Percentiles rank a stretch among this genome's conserved stretches.
Conservation (phyloP, 805 yeast species). For the Ogataea sp. region DNA sequence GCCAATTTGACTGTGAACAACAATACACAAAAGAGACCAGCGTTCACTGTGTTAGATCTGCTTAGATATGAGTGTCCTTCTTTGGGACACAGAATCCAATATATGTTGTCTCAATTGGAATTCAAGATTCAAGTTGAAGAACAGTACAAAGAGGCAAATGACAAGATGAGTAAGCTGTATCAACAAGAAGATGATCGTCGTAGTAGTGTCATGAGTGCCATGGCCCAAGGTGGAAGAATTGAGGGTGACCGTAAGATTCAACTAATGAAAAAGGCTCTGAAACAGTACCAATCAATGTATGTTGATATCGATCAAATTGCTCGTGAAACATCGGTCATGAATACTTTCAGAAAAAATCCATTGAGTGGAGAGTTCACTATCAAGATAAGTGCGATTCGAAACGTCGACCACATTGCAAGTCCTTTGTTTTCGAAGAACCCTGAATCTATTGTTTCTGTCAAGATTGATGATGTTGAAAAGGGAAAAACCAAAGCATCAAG, state of each 20-base stretch:
- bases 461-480: constrained; percentile 81
- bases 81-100: constrained; percentile 87
- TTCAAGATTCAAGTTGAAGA: constrained; percentile 91
- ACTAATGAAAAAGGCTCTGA: constrained; percentile 72
- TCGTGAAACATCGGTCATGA: constrained; percentile 56
- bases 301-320: constrained; percentile 61
- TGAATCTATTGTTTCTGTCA: constrained; percentile 69
- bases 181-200: constrained; percentile 87
- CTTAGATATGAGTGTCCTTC: constrained; percentile 92
- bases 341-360: constrained; percentile 74
- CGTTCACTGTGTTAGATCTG: constrained; percentile 68
- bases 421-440: constrained; percentile 73
- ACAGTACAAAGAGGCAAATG: constrained; percentile 88
- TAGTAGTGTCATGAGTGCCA: constrained; percentile 69
- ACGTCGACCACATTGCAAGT: constrained; percentile 87
- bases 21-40: constrained; percentile 23
- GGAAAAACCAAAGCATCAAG: constrained; percentile 71
- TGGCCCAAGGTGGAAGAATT: constrained; percentile 78
- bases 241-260: constrained; percentile 85
- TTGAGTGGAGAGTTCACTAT: constrained; percentile 73
- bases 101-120: constrained; percentile 91
- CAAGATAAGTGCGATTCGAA: constrained; percentile 70
- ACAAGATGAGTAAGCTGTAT: constrained; percentile 78
- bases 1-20: constrained; percentile 43
- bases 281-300: constrained; percentile 84